Conservation (phyloP, 495 filamentous ascomycete genomes). For the Chaetomidium leptoderma region DNA sequence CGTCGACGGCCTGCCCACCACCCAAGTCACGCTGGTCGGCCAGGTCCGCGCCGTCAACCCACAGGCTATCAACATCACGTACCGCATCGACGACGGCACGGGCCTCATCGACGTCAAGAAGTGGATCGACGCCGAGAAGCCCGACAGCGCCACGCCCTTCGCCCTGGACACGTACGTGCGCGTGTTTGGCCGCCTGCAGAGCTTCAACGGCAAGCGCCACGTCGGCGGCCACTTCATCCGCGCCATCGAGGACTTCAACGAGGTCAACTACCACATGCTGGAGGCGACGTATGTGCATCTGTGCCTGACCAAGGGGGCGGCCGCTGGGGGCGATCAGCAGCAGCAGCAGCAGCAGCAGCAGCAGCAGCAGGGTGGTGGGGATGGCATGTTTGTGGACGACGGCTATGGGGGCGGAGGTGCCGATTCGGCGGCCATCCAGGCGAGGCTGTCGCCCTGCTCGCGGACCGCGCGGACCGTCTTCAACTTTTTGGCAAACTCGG, state of each 20-base stretch:
- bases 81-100: slow-evolving; percentile 92
- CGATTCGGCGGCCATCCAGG: slow-evolving; percentile 15
- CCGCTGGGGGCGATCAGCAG: slow-evolving; percentile 30
- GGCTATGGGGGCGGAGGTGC: slow-evolving; percentile 38
- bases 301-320: slow-evolving; percentile 72
- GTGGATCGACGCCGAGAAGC: slow-evolving; percentile 67
- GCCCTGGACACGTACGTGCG: slow-evolving; percentile 71
- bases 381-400: slow-evolving; percentile 53
- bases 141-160: slow-evolving; percentile 42
- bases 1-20: slow-evolving; percentile 65
- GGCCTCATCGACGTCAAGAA: slow-evolving; percentile 88
- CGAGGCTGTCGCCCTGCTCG: slow-evolving; percentile 49
- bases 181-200: slow-evolving; percentile 73
- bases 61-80: slow-evolving; percentile 88
- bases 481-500: slow-evolving; percentile 55
- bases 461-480: slow-evolving; percentile 62
- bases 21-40: slow-evolving; percentile 75
- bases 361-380: slow-evolving; percentile 38
- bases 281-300: slow-evolving; percentile 86
- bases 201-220: slow-evolving; percentile 73
- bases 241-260: slow-evolving; percentile 77
- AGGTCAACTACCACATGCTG: slow-evolving; percentile 82
- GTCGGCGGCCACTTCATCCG: slow-evolving; percentile 77
- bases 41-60: slow-evolving; percentile 80
- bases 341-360: slow-evolving; percentile 26